Percentiles rank a stretch among this genome's conserved stretches.
Conservation (phyloP, 1,284 basidiomycete genomes). For the Sporisorium reilianum region DNA sequence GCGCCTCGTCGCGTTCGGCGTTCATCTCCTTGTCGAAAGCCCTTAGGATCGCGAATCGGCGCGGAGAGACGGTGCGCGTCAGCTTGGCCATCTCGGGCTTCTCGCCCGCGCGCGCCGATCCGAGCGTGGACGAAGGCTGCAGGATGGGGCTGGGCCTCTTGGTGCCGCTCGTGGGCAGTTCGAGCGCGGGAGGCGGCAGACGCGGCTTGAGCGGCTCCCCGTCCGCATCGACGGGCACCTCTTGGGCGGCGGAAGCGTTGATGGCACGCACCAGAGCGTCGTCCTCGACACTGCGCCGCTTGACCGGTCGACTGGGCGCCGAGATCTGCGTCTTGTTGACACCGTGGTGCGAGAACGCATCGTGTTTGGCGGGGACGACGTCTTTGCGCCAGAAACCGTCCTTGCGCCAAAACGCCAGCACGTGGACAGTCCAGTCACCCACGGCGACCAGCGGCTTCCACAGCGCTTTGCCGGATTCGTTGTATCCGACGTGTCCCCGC, state of each 20-base stretch:
- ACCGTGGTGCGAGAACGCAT: conserved; percentile 12
- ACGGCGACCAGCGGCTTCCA: conserved; percentile 59
- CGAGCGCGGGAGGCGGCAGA: conserved; percentile 33
- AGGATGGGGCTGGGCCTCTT: conserved; percentile 14
- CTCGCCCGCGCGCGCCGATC: too few species aligned
- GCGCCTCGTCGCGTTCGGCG: conserved; percentile 29
- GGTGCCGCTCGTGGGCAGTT: conserved; percentile 27
- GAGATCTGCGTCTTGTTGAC: conserved; percentile 28
- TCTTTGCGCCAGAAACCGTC: conserved; percentile 62
- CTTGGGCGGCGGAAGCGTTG: conserved; percentile 2
- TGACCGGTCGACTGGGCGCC: conserved; percentile 23
- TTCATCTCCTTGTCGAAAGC: conserved; percentile 39
- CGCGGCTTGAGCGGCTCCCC: conserved; percentile 23
- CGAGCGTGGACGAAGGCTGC: conserved; percentile 6
- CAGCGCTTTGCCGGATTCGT: conserved; percentile 26
- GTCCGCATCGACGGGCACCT: conserved; percentile 15
- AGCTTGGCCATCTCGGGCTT: conserved; percentile 28
- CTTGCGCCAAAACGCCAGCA: conserved; percentile 53
- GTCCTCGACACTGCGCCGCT: conserved; percentile 33
- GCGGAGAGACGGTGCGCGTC: conserved; percentile 20
- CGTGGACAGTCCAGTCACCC: conserved; percentile 27
- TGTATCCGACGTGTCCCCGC: conserved; percentile 37
- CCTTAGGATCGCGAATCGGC: conserved; percentile 27
- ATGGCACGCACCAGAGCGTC: conserved; percentile 8
- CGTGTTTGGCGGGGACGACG: conserved; percentile 28